Base-by-base conservation (phyloP, 2,329 filamentous ascomycete genomes). In the Cladosporium sp. region DNA sequence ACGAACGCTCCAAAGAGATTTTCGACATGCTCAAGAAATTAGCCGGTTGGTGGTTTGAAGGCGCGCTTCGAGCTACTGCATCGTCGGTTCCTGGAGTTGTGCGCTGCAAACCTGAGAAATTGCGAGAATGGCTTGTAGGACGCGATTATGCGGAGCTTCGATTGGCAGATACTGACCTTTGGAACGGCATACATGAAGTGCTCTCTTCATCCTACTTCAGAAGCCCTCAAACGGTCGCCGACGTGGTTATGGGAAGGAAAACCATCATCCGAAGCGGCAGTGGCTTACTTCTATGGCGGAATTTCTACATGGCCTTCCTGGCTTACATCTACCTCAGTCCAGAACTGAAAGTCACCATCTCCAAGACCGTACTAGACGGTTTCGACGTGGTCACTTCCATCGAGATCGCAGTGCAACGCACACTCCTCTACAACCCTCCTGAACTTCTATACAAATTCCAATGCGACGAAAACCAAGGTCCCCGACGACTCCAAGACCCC, bases 11-110 rank as follows among this genome's bases (percentile, higher is more conserved):
- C 13, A 3, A 9, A 9, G 33, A 39, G 3, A 43, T 27, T 11
- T 51, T 35, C 16, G 27, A 11, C 19, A 29, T 51, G 15, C 25
- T 51, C 13, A 43, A 51, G 29, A 48, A 38, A 4, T 13, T 51
- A 36, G 49, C 49, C 3, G 47, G 41, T 13, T 39, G 49, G 38
- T 48, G 29, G 35, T 27, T 30, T 12, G 42, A 51, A 38, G 49
- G 35, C 16, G 11, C 4, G 7, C 16, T 48, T 7, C 25, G 36
- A 2, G 19, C 29, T 15, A 25, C 32, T 15, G 22, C 22, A 9
- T 27, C 22, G 22, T 5, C 22, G 4, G 22, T 27, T 27, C 22
- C 22, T 5, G 22, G 22, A 9, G 9, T 27, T 27, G 22, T 27
- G 22, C 9, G 5, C 4, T 27, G 22, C 20, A 48, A 48, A 16